Evolutionary conservation across 495 filamentous ascomycete genomes (phyloP).

Genomic region (Annulohypoxylon bovei): DNA sequence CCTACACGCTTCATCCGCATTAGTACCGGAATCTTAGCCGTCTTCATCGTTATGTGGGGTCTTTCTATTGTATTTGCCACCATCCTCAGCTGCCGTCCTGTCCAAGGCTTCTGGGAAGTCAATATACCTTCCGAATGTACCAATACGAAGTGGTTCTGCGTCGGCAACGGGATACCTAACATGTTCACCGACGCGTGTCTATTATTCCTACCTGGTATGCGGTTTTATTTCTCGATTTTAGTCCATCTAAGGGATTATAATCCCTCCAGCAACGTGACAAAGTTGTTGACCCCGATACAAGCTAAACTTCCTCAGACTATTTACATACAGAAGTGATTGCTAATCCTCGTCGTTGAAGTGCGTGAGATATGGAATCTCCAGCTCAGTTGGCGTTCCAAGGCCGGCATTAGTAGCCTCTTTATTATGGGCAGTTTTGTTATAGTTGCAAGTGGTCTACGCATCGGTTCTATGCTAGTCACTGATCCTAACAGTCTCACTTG

Average conservation of each 20-base stretch:
- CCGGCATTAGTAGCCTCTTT: background rate
- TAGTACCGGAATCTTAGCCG: background rate
- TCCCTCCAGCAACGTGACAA: too few species aligned
- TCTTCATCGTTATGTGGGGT: background rate
- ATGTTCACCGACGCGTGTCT: background rate
- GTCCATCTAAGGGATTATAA: too few species aligned
- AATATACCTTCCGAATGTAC: background rate
- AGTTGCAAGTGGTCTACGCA: background rate
- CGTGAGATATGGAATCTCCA: background rate
- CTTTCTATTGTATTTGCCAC: background rate
- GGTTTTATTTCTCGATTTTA: background rate
- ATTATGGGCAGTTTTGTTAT: background rate
- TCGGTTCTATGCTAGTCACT: background rate
- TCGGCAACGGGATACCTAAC: background rate
- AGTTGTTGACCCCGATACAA: too few species aligned
- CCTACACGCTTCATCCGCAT: background rate
- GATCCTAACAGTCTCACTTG: background rate
- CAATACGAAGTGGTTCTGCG: background rate
- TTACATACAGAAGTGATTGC: too few species aligned
- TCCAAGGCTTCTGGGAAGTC: background rate
- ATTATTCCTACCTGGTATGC: background rate
- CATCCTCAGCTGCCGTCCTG: background rate
- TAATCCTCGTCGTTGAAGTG: background rate
- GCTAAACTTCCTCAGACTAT: too few species aligned
- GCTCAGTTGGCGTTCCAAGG: background rate